Percentiles rank a stretch among this genome's conserved stretches.
Conservation (phyloP, 768 basidiomycete genomes). For the Russula sp. region DNA sequence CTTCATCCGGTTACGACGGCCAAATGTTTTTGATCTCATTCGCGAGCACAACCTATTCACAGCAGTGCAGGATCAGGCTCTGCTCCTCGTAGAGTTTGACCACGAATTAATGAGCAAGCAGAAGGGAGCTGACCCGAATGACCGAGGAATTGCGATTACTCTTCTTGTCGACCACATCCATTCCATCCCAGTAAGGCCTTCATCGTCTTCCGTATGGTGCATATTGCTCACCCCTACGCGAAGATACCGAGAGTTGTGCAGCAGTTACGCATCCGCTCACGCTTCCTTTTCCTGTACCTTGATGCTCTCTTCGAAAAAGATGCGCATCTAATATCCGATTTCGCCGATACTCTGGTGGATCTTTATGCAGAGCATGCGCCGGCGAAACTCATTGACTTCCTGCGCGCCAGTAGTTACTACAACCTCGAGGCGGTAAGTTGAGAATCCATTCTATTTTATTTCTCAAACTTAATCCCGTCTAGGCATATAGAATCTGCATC, state of each 20-base stretch:
- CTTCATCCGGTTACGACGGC: slow-evolving; percentile 76
- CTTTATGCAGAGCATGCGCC: slow-evolving; percentile 88
- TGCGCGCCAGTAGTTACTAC: slow-evolving; percentile 88
- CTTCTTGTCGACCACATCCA: slow-evolving; percentile 91
- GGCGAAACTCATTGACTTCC: slow-evolving; percentile 76
- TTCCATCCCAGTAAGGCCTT: slow-evolving; percentile 76
- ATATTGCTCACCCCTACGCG: background rate
- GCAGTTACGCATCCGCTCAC: slow-evolving; percentile 68
- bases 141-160: slow-evolving; percentile 71
- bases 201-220: background rate
- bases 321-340: slow-evolving; percentile 68
- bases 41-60: slow-evolving; percentile 91
- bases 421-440: slow-evolving; percentile 68
- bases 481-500: slow-evolving; percentile 87
- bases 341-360: slow-evolving; percentile 85
- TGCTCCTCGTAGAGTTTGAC: slow-evolving; percentile 92
- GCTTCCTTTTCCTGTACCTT: slow-evolving; percentile 89
- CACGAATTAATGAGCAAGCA: slow-evolving; percentile 69
- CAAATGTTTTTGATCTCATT: slow-evolving; percentile 93
- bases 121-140: slow-evolving; percentile 37
- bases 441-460: background rate
- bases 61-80: slow-evolving; percentile 88
- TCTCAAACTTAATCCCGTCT: background rate
- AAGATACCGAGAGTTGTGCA: slow-evolving; percentile 85
- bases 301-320: slow-evolving; percentile 88